These are phyloP conservation scores for Gentiana straminea DNA, from an alignment of 257 asterid species.

Conservation along the genomic window DNA sequence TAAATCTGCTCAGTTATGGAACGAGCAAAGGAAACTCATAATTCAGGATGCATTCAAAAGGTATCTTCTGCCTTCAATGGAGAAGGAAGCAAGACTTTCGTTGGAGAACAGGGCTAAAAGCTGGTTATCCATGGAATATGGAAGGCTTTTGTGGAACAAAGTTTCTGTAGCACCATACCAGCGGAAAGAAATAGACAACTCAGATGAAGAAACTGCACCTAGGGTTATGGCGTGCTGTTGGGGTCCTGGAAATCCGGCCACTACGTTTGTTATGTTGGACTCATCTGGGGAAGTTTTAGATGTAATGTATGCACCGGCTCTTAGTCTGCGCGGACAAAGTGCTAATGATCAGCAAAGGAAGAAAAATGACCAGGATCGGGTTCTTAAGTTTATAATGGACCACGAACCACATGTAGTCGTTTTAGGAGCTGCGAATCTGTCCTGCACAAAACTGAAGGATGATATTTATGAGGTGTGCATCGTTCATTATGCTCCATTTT, in stretches of 20 bases:
- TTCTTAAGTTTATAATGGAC: conserved; percentile 93
- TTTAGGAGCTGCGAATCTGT: conserved; percentile 87
- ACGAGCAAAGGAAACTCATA: conserved; percentile 85
- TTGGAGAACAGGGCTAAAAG: conserved; percentile 69
- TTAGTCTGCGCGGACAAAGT: conserved; percentile 82
- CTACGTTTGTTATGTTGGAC: conserved; percentile 96
- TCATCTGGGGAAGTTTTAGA: conserved; percentile 93
- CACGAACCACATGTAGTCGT: conserved; percentile 94
- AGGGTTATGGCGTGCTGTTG: conserved; percentile 99
- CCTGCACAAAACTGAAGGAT: conserved; percentile 85
- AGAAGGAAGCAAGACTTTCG: conserved; percentile 76
- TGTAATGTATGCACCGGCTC: conserved; percentile 74
- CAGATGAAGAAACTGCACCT: conserved; percentile 86
- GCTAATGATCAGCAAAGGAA: conserved; percentile 79
- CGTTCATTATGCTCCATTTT: not conserved
- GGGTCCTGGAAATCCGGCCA: conserved; percentile 99
- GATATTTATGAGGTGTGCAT: conserved; percentile 81
- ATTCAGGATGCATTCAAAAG: conserved; percentile 69
- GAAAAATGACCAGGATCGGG: conserved; percentile 92
- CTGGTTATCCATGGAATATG: conserved; percentile 77
- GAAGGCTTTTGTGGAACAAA: conserved; percentile 73
- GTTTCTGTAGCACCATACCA: conserved; percentile 85
- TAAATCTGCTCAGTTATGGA: conserved; percentile 96
- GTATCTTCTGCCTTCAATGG: conserved; percentile 84
- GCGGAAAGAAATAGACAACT: conserved; percentile 66